Conservation (phyloP, 1,284 basidiomycete species). For the Rhodotorula sp. region DNA sequence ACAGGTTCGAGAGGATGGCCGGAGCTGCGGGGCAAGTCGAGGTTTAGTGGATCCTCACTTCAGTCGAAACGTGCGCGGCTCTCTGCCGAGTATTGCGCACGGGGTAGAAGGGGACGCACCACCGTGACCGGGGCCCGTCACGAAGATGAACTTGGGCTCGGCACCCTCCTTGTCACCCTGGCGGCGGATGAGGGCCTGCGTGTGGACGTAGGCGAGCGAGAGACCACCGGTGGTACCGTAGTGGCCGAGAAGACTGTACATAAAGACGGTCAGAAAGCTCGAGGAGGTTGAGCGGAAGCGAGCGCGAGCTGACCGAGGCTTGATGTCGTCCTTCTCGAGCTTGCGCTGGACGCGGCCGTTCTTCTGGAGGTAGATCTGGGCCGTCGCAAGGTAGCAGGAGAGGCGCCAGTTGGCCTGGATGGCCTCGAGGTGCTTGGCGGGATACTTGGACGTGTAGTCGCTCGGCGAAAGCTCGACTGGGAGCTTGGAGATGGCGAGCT, state of each 20-base stretch:
- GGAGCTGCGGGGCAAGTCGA: slow-evolving; percentile 58
- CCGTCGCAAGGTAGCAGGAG: slow-evolving; percentile 45
- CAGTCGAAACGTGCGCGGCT: neutral
- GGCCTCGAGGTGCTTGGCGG: slow-evolving; percentile 50
- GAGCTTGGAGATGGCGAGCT: slow-evolving; percentile 46
- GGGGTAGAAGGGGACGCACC: slow-evolving; percentile 13
- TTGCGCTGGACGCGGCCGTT: slow-evolving; percentile 60
- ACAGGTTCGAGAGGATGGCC: slow-evolving; percentile 73
- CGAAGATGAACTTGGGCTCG: slow-evolving; percentile 43
- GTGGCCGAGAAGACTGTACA: slow-evolving; percentile 63
- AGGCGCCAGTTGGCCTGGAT: slow-evolving; percentile 53
- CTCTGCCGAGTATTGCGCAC: neutral
- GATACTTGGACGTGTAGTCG: slow-evolving; percentile 31
- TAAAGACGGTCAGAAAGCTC: neutral
- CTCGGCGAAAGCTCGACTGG: slow-evolving; percentile 51
- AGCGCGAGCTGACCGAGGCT: slow-evolving; percentile 33
- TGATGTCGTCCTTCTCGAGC: slow-evolving; percentile 44
- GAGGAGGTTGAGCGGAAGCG: too few species aligned
- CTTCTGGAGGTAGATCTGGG: slow-evolving; percentile 71
- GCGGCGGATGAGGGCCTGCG: slow-evolving; percentile 66
- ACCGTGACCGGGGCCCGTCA: slow-evolving; percentile 48
- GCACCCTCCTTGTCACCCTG: slow-evolving; percentile 34
- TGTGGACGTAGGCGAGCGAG: slow-evolving; percentile 73
- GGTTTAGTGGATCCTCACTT: too few species aligned
- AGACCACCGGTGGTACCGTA: slow-evolving; percentile 65